phyloP scores from a whole-genome alignment of 1,284 basidiomycete genomes.

The Sporisorium iseilematis-ciliati region DNA sequence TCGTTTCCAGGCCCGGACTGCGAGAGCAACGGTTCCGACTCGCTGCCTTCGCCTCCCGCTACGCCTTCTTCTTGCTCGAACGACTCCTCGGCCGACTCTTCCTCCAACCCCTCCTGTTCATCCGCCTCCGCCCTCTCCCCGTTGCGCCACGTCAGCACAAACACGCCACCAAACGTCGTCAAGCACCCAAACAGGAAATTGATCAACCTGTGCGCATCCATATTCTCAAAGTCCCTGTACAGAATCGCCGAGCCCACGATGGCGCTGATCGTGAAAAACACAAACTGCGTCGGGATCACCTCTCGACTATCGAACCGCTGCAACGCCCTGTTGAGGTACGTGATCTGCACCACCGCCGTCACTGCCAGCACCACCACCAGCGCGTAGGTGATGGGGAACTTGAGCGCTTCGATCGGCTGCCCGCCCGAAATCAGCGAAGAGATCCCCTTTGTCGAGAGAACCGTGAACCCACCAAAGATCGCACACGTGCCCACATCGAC shows the following conservation, averaged over 20 bases:
- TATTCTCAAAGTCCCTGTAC: slow-evolving; percentile 85
- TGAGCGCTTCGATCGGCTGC: slow-evolving; percentile 47
- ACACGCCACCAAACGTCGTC: slow-evolving; percentile 86
- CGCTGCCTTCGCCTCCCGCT: background rate
- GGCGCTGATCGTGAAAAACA: slow-evolving; percentile 79
- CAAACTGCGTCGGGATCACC: slow-evolving; percentile 84
- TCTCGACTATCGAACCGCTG: slow-evolving; percentile 64
- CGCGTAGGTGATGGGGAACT: slow-evolving; percentile 62
- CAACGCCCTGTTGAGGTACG: slow-evolving; percentile 81
- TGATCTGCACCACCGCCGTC: slow-evolving; percentile 90
- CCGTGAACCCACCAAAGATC: slow-evolving; percentile 83
- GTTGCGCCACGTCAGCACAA: slow-evolving; percentile 70
- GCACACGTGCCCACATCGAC: slow-evolving; percentile 91
- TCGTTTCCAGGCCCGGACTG: background rate
- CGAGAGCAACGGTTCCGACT: slow-evolving; percentile 19
- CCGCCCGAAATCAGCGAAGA: slow-evolving; percentile 76
- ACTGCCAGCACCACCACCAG: slow-evolving; percentile 77
- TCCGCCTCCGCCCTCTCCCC: background rate
- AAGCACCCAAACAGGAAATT: slow-evolving; percentile 87
- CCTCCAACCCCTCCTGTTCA: slow-evolving; percentile 4
- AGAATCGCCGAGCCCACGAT: slow-evolving; percentile 92
- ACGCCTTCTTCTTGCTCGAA: background rate
- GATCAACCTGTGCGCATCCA: slow-evolving; percentile 77
- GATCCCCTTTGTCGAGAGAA: slow-evolving; percentile 91
- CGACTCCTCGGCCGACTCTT: slow-evolving; percentile 7